Percentiles rank a stretch among this genome's conserved stretches.
Evolutionary conservation across 306 rosid species (phyloP).

Genomic region (Spatholobus suberectus): DNA sequence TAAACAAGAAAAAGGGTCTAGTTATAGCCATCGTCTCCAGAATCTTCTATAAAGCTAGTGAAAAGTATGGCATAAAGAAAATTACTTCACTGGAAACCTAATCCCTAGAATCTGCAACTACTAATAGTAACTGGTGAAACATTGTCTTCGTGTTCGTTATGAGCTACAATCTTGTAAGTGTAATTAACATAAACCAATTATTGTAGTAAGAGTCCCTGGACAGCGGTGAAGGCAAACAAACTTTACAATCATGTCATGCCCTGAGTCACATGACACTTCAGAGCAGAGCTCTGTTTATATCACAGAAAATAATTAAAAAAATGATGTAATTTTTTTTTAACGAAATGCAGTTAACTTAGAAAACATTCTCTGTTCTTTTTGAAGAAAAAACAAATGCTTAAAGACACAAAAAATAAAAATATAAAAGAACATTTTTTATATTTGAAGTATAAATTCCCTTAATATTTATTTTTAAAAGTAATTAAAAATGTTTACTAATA

Average conservation of each 20-base stretch:
- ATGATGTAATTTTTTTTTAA: too few relatives aligned
- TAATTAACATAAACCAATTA: not conserved
- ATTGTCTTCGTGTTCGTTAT: not conserved
- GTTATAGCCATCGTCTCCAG: not conserved
- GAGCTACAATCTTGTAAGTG: slow-evolving; percentile 3
- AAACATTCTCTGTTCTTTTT: not conserved
- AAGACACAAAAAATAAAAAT: not conserved
- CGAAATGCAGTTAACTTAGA: not conserved
- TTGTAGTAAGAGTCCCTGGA: not conserved
- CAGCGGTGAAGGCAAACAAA: not conserved
- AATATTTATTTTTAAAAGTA: not conserved
- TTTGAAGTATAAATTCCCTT: not conserved
- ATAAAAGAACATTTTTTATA: not conserved
- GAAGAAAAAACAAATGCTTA: not conserved
- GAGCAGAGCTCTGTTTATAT: not conserved
- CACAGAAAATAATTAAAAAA: not conserved
- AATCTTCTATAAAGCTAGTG: not conserved
- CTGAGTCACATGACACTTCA: not conserved
- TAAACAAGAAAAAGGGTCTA: slow-evolving; percentile 19
- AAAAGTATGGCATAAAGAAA: not conserved
- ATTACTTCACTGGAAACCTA: not conserved
- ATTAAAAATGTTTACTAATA: not conserved
- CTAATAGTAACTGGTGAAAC: not conserved
- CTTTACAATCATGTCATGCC: not conserved
- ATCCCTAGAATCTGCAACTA: slow-evolving; percentile 2